A percentile compares a stretch with the other conserved stretches of the same genome.
Evolutionary conservation across 768 basidiomycete genomes (phyloP).

Genomic region (Mycena epipterygia): DNA sequence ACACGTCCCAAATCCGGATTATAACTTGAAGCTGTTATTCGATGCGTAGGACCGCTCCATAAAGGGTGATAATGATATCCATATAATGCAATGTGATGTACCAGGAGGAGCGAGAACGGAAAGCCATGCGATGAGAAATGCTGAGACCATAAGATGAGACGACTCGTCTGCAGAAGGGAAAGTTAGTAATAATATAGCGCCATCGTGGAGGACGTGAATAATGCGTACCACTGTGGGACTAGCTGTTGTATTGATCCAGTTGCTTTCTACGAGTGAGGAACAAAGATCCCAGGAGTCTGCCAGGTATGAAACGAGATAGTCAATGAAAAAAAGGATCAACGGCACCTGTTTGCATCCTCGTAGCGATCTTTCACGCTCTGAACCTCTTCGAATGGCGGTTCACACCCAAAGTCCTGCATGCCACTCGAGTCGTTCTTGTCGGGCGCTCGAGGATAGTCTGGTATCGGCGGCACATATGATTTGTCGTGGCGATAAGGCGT

Average conservation of each 20-base stretch:
- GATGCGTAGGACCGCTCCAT: no score
- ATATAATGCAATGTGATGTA: background rate
- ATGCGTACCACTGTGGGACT: slow-evolving; percentile 15
- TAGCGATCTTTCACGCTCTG: slow-evolving; percentile 69
- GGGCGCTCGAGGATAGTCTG: slow-evolving; percentile 4
- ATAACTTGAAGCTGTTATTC: no score
- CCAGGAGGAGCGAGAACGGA: background rate
- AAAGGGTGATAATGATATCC: background rate
- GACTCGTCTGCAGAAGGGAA: background rate
- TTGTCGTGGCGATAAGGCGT: background rate
- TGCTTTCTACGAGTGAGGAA: slow-evolving; percentile 73
- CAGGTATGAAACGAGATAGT: slow-evolving; percentile 10
- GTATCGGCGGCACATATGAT: slow-evolving; percentile 8
- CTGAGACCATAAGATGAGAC: background rate
- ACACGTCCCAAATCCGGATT: no score
- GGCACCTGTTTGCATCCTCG: slow-evolving; percentile 73
- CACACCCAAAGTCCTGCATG: background rate
- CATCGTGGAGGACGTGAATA: background rate
- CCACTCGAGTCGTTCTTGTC: slow-evolving; percentile 32
- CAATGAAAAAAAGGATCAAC: slow-evolving; percentile 20
- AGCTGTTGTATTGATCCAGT: slow-evolving; percentile 36
- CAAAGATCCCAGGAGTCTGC: slow-evolving; percentile 73
- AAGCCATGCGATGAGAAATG: background rate
- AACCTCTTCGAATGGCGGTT: slow-evolving; percentile 52
- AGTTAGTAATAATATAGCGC: slow-evolving; percentile 36